Evolutionary conservation across 768 basidiomycete species (phyloP).

Genomic region (Leccinum arenicola): DNA sequence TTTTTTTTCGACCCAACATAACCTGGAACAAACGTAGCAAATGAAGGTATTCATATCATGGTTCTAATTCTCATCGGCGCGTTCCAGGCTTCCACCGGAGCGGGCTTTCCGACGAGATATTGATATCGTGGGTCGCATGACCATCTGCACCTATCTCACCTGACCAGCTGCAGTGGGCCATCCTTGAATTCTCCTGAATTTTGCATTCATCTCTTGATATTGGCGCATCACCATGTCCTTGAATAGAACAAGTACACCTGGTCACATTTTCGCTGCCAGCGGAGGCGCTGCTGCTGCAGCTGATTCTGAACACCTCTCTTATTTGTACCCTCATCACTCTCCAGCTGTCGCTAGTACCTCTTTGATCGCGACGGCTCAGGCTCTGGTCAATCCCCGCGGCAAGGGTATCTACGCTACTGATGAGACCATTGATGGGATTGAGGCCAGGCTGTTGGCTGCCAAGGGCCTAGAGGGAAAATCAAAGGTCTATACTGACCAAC

Average conservation of each 20-base stretch:
- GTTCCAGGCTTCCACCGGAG: background rate
- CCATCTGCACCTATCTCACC: background rate
- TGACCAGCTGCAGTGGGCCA: background rate
- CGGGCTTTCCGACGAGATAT: background rate
- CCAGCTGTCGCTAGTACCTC: slow-evolving; percentile 39
- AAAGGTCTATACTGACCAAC: slow-evolving; percentile 32
- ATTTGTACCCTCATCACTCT: slow-evolving; percentile 41
- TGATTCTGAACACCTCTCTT: slow-evolving; percentile 21
- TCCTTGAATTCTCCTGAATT: background rate
- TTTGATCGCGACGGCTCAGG: slow-evolving; percentile 42
- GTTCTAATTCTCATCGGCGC: background rate
- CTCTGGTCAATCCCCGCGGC: slow-evolving; percentile 45
- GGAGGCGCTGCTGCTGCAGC: slow-evolving; percentile 2
- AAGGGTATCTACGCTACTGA: slow-evolving; percentile 56
- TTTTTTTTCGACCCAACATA: background rate
- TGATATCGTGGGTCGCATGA: background rate
- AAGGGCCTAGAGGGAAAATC: slow-evolving; percentile 22
- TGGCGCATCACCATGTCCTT: background rate
- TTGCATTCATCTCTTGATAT: background rate
- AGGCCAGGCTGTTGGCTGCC: slow-evolving; percentile 37
- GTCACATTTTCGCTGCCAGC: slow-evolving; percentile 33
- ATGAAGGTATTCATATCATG: background rate
- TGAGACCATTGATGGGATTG: slow-evolving; percentile 45
- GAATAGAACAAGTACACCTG: slow-evolving; percentile 11
- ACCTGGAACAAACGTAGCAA: background rate